Percentiles rank a stretch among this genome's conserved stretches.
These are phyloP conservation scores for Hyaloscypha variabilis DNA, from an alignment of 495 filamentous ascomycete species.

Conservation along the genomic window DNA sequence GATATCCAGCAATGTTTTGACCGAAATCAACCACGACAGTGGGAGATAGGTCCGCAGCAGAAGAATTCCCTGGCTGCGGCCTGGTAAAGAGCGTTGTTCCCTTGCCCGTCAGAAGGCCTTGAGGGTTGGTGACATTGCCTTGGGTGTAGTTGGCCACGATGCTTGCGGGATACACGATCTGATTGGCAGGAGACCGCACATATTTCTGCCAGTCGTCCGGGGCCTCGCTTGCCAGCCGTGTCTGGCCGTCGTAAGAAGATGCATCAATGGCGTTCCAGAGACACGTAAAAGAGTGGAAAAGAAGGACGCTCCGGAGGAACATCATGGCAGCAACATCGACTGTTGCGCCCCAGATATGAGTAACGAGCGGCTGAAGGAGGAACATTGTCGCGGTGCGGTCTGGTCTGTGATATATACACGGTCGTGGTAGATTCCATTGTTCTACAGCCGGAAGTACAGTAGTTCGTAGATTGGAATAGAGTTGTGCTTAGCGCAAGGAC, in stretches of 20 bases:
- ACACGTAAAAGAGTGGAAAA: neutral
- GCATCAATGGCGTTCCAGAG: neutral
- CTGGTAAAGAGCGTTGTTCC: constrained; percentile 31
- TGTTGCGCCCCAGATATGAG: neutral
- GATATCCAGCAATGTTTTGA: constrained; percentile 43
- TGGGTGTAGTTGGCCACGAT: constrained; percentile 22
- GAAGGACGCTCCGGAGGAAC: neutral
- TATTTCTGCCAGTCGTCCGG: constrained; percentile 33
- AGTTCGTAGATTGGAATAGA: neutral
- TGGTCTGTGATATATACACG: neutral
- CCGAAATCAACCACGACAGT: constrained; percentile 47
- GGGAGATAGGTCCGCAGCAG: constrained; percentile 17
- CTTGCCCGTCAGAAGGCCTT: constrained; percentile 35
- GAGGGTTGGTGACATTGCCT: constrained; percentile 37
- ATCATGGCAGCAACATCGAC: neutral
- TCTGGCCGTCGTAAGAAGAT: constrained; percentile 13
- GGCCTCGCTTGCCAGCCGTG: neutral
- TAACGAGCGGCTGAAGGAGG: neutral
- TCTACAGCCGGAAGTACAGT: neutral
- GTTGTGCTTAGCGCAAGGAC: neutral
- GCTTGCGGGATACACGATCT: constrained; percentile 20
- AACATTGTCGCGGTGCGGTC: neutral
- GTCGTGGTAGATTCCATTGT: neutral
- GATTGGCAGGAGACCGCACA: constrained; percentile 26
- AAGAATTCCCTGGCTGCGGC: constrained; percentile 1